Evolutionary conservation across 108 stramenopile genomes (phyloP).

Genomic region (Cyclotella cryptica): DNA sequence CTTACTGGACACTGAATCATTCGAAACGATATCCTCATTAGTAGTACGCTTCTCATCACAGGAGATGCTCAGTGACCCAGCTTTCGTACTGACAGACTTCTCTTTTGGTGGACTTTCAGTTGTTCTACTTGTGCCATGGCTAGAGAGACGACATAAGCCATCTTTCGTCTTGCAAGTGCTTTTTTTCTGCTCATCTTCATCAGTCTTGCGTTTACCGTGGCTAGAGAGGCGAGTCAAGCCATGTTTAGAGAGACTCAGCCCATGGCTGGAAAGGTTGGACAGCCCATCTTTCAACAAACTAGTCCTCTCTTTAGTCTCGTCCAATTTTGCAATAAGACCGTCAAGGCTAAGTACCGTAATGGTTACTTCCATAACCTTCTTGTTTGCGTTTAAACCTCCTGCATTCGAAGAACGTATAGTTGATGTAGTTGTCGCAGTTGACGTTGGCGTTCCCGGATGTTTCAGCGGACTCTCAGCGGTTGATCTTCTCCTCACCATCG

Average conservation of each 20-base stretch:
- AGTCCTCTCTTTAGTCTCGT: slow-evolving; percentile 9
- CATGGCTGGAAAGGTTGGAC: slow-evolving; percentile 7
- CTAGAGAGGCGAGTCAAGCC: slow-evolving; percentile 3
- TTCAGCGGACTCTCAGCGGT: not conserved
- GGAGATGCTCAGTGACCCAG: slow-evolving; percentile 5
- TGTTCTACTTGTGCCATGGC: not conserved
- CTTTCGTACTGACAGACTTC: too few relatives aligned
- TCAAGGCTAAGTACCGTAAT: slow-evolving; percentile 33
- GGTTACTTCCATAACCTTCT: slow-evolving; percentile 13
- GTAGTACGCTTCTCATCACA: not conserved
- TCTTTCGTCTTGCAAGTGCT: not conserved
- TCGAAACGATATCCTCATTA: not conserved
- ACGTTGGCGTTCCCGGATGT: not conserved
- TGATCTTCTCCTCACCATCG: not conserved
- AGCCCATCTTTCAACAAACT: slow-evolving; percentile 7
- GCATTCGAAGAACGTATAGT: not conserved
- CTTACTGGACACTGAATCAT: not conserved
- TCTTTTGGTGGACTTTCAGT: too few relatives aligned
- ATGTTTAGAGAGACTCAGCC: slow-evolving; percentile 9
- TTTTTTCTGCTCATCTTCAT: not conserved
- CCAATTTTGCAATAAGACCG: slow-evolving; percentile 20
- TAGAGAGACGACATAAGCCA: not conserved
- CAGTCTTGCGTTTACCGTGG: not conserved
- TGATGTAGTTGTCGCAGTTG: not conserved
- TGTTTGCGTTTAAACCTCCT: not conserved